A percentile compares a stretch with the other conserved stretches of the same genome.
These are phyloP conservation scores for Apium graveolens DNA, from an alignment of 129 eudicot species.

Conservation along the genomic window DNA sequence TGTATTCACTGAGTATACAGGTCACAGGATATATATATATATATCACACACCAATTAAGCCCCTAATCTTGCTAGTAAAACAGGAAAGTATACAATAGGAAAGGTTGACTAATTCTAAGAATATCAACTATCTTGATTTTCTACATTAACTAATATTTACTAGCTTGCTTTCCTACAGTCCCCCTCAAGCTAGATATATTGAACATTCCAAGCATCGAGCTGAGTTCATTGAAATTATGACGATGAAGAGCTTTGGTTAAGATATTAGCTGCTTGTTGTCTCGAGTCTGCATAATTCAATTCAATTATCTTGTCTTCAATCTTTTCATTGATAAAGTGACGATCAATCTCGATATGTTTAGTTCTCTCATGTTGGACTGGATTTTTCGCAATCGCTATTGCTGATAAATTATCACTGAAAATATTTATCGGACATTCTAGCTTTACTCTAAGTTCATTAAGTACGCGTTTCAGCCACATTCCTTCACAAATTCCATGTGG, in stretches of 20 bases:
- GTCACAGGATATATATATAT: no score
- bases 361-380: no score
- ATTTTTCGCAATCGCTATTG: background rate
- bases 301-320: background rate
- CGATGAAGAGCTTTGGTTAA: background rate
- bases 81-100: no score
- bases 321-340: background rate
- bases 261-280: background rate
- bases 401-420: background rate
- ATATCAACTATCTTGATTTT: no score
- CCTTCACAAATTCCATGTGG: constrained; percentile 11
- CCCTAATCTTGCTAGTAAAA: no score
- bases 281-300: background rate
- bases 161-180: background rate
- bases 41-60: no score
- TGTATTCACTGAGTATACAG: no score
- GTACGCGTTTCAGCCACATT: constrained; percentile 3
- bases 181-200: constrained; percentile 10
- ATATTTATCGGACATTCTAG: background rate
- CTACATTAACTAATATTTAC: no score
- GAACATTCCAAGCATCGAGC: background rate
- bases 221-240: background rate
- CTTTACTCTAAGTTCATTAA: background rate
- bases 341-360: constrained; percentile 1
- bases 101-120: no score